phyloP scores from a whole-genome alignment of 2,329 filamentous ascomycete species.

The Scedosporium boydii region DNA sequence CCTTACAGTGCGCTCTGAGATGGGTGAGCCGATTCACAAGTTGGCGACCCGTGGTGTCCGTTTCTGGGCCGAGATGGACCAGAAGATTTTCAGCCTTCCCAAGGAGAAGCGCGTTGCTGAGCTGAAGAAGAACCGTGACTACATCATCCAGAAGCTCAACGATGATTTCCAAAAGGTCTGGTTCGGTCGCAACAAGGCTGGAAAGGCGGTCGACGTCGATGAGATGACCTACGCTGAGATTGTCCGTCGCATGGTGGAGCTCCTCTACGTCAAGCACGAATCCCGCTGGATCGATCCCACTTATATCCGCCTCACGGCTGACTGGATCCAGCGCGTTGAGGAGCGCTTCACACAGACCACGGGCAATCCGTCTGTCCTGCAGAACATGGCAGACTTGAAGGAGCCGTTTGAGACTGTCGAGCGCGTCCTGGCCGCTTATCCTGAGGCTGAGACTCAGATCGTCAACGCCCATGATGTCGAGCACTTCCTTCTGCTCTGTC shows the following conservation, averaged over 20 bases:
- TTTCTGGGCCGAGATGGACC: slow-evolving; percentile 98
- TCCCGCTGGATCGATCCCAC: slow-evolving; percentile 85
- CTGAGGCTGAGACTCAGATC: slow-evolving; percentile 78
- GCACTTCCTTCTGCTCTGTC: slow-evolving; percentile 88
- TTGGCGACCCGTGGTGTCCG: slow-evolving; percentile 89
- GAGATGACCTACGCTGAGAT: slow-evolving; percentile 95
- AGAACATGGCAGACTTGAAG: slow-evolving; percentile 81
- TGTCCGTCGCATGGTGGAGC: slow-evolving; percentile 74
- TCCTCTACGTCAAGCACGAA: slow-evolving; percentile 88
- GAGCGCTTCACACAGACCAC: slow-evolving; percentile 77
- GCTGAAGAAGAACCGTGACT: slow-evolving; percentile 76
- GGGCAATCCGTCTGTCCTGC: slow-evolving; percentile 71
- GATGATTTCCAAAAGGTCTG: slow-evolving; percentile 96
- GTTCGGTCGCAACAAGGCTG: slow-evolving; percentile 79
- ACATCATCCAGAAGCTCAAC: slow-evolving; percentile 94
- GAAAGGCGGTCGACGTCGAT: slow-evolving; percentile 76
- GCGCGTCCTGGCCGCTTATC: slow-evolving; percentile 71
- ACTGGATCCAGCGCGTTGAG: slow-evolving; percentile 94
- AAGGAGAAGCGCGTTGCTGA: slow-evolving; percentile 87
- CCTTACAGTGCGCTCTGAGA: slow-evolving; percentile 94
- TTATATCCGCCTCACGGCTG: slow-evolving; percentile 72
- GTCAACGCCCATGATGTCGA: slow-evolving; percentile 98
- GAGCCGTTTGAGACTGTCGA: slow-evolving; percentile 72
- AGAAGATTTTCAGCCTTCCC: slow-evolving; percentile 93
- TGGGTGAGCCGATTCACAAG: slow-evolving; percentile 99